Conservation (phyloP, 2,329 filamentous ascomycete species). For the Aspergillus spinulosporus region DNA sequence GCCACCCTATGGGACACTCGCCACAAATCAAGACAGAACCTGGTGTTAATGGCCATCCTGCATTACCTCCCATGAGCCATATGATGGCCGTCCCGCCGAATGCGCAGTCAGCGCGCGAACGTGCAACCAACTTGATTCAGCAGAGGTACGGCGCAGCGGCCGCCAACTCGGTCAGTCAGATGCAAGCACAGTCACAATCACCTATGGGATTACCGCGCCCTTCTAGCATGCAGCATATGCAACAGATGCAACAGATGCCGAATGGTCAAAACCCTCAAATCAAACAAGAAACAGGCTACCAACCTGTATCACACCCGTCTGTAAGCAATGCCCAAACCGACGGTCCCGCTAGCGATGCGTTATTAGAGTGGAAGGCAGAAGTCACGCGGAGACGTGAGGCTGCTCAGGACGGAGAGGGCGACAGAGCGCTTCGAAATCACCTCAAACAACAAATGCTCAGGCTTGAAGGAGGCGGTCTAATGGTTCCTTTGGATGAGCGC, state of each 20-base stretch:
- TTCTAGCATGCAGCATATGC: slow-evolving; percentile 23
- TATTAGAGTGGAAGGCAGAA: slow-evolving; percentile 55
- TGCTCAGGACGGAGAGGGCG: slow-evolving; percentile 38
- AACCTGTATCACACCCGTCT: slow-evolving; percentile 40
- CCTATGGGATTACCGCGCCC: slow-evolving; percentile 36
- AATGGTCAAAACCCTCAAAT: slow-evolving; percentile 41
- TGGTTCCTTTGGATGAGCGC: slow-evolving; percentile 45
- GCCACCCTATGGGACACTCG: slow-evolving; percentile 33
- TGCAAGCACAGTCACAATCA: slow-evolving; percentile 44
- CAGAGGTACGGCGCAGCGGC: slow-evolving; percentile 48
- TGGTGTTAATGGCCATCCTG: slow-evolving; percentile 40
- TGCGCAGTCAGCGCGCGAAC: slow-evolving; percentile 54
- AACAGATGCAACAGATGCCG: slow-evolving; percentile 28
- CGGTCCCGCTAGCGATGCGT: slow-evolving; percentile 63
- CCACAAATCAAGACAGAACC: slow-evolving; percentile 57
- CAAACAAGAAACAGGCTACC: slow-evolving; percentile 41
- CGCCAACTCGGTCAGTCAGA: slow-evolving; percentile 45
- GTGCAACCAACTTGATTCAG: slow-evolving; percentile 54
- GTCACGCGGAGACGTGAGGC: slow-evolving; percentile 46
- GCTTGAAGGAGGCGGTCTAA: slow-evolving; percentile 50
- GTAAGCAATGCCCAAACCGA: slow-evolving; percentile 68
- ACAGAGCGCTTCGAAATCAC: slow-evolving; percentile 45
- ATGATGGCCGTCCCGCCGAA: slow-evolving; percentile 40
- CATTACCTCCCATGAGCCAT: slow-evolving; percentile 38
- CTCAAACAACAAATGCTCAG: slow-evolving; percentile 43